Base-by-base conservation (phyloP, 2,329 filamentous ascomycete genomes). In the Fusarium sarcochroum region DNA sequence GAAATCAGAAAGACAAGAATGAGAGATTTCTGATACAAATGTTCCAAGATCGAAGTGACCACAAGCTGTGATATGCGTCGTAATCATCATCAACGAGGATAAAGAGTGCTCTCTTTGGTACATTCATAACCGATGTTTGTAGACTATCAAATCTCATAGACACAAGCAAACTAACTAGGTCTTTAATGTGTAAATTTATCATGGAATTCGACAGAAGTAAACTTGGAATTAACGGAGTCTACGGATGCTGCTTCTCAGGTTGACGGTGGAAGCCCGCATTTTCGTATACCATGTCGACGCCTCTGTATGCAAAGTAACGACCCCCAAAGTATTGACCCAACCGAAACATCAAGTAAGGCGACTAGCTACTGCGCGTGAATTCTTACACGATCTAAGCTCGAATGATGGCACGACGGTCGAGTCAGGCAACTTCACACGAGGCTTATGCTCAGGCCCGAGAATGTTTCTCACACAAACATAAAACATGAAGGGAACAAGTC, bases 1-100 rank as follows among this genome's bases (percentile, higher is more conserved):
- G 34, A 54, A 52, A 34, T 50, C 53, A 48, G 55, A 48, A 51
- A 53, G 37, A 67, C 25, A 67, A 69, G 50, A 67, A 69, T 55
- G 34, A 59, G 34, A 51, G 41, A 46, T 44, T 62, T 46, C 46
- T 52, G 44, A 54, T 41, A 51, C 23, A 37, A 17, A 47, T 14
- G n/a, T 27, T 27, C 32, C n/a, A 38, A 30, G 23, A 17, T 8
- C 11, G n/a, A 41, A 30, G 17, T 27, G 17, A 40, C 21, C 17
- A 25, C 18, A 30, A 38, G 11, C 13, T 20, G 45, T n/a, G 15
- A 25, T 27, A 8, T 44, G 40, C 10, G 41, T 18, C 37, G n/a
- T 18, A 38, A 18, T 20, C 17, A 9, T 27, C 9, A 13, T 17
- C 7, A 17, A 35, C 7, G 15, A 35, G 34, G 34, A 35, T 35